phyloP scores from a whole-genome alignment of 192 early-diverging fungal species.

The Podila verticillata region DNA sequence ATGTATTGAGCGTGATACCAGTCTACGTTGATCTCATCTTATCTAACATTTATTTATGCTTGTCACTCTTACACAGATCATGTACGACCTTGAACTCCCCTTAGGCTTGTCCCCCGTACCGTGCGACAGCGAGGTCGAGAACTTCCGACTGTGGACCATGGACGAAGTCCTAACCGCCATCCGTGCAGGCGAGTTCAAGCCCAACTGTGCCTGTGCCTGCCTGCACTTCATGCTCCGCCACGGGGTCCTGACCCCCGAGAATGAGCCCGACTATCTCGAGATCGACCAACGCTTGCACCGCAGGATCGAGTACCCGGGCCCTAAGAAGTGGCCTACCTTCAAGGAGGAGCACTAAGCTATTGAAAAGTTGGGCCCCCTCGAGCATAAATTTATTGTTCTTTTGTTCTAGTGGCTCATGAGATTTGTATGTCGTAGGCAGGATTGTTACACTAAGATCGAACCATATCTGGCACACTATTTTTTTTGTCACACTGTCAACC shows the following conservation, averaged over 20 bases:
- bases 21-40: no score
- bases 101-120: conserved; percentile 68
- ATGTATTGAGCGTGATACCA: no score
- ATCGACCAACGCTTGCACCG: conserved; percentile 74
- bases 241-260: conserved; percentile 74
- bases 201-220: conserved; percentile 81
- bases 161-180: conserved; percentile 61
- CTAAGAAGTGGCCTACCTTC: conserved; percentile 54
- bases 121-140: conserved; percentile 88
- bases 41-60: neutral
- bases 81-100: conserved; percentile 87
- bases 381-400: neutral
- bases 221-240: conserved; percentile 91
- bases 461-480: no score
- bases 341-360: conserved; percentile 21
- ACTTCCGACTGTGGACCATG: conserved; percentile 76
- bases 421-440: no score
- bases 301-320: conserved; percentile 72
- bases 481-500: no score
- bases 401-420: neutral
- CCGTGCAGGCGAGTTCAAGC: conserved; percentile 76
- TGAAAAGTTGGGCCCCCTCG: no score
- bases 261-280: conserved; percentile 84
- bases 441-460: no score
- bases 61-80: conserved; percentile 50